Conservation (phyloP, 441 rosid species). For the Lagerstroemia fauriei region DNA sequence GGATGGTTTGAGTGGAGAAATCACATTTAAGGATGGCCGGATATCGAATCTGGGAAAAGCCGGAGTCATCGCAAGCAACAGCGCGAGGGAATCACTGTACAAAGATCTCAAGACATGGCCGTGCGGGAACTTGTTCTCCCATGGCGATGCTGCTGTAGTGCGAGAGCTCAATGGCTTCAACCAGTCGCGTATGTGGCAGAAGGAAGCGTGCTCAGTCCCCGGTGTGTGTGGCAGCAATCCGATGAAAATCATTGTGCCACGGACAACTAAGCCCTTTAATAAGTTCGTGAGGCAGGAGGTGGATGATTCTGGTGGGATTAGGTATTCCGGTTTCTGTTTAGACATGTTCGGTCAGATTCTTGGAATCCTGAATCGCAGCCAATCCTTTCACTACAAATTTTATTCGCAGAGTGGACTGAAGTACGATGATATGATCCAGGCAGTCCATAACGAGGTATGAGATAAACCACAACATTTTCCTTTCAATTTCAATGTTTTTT, state of each 20-base stretch:
- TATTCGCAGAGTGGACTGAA: neutral
- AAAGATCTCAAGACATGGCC: no score
- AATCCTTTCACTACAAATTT: neutral
- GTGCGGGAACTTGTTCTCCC: no score
- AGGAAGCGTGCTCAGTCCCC: neutral
- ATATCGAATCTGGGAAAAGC: slow-evolving; percentile 10
- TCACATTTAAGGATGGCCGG: slow-evolving; percentile 26
- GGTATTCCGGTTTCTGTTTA: slow-evolving; percentile 51
- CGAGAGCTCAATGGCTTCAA: no score
- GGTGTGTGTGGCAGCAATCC: slow-evolving; percentile 29
- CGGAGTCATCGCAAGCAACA: slow-evolving; percentile 25
- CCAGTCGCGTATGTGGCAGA: neutral
- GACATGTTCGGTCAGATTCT: slow-evolving; percentile 37
- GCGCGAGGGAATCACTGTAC: slow-evolving; percentile 21
- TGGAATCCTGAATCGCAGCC: slow-evolving; percentile 24
- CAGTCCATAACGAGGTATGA: slow-evolving; percentile 50
- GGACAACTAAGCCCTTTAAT: slow-evolving; percentile 35
- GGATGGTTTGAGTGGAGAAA: slow-evolving; percentile 38
- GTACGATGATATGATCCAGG: slow-evolving; percentile 43
- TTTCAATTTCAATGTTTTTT: no score
- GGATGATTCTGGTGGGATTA: neutral
- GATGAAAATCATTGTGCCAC: slow-evolving; percentile 53
- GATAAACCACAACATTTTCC: neutral
- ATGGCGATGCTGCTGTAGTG: no score
- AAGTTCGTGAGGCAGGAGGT: slow-evolving; percentile 38